A percentile compares a stretch with the other conserved stretches of the same genome.
Evolutionary conservation across 352 stramenopile genomes (phyloP).

Genomic region (Phytophthora meadii): DNA sequence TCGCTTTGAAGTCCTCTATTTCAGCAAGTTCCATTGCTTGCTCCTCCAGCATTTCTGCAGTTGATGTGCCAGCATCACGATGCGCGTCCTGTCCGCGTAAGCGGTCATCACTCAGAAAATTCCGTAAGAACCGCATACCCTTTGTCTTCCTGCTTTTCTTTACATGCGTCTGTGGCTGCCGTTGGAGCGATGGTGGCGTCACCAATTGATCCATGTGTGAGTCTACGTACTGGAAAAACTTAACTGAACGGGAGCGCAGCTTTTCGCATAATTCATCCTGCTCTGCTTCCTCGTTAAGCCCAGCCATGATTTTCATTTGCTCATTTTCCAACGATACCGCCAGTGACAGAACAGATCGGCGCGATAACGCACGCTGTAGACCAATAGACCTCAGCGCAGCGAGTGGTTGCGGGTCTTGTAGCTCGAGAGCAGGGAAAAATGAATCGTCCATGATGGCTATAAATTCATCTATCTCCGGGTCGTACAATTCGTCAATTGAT

Average conservation of each 20-base stretch:
- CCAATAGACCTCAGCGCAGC: slow-evolving; percentile 66
- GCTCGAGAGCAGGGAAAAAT: slow-evolving; percentile 68
- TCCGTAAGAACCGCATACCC: slow-evolving; percentile 62
- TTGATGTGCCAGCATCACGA: slow-evolving; percentile 1
- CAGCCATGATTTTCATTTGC: slow-evolving; percentile 43
- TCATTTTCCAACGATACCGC: slow-evolving; percentile 68
- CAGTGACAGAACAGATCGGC: slow-evolving; percentile 66
- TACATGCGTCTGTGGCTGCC: slow-evolving; percentile 30
- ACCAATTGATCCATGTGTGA: slow-evolving; percentile 61
- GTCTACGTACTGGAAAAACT: slow-evolving; percentile 79
- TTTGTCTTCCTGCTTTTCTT: slow-evolving; percentile 59
- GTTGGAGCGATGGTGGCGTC: slow-evolving; percentile 26
- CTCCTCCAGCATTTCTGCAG: slow-evolving; percentile 41
- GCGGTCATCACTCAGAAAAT: slow-evolving; percentile 51
- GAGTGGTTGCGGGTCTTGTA: slow-evolving; percentile 64
- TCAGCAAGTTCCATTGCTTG: slow-evolving; percentile 46
- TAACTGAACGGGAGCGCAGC: slow-evolving; percentile 46
- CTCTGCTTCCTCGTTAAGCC: slow-evolving; percentile 10
- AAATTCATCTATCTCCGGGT: slow-evolving; percentile 79
- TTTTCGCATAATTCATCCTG: slow-evolving; percentile 28
- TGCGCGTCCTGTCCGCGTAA: slow-evolving; percentile 10
- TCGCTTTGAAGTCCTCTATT: slow-evolving; percentile 71
- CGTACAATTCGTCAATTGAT: slow-evolving; percentile 69
- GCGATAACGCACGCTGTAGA: slow-evolving; percentile 69
- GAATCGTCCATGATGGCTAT: slow-evolving; percentile 70